These are phyloP conservation scores for Phytophthora palmivora DNA, from an alignment of 352 stramenopile genomes.

Conservation along the genomic window DNA sequence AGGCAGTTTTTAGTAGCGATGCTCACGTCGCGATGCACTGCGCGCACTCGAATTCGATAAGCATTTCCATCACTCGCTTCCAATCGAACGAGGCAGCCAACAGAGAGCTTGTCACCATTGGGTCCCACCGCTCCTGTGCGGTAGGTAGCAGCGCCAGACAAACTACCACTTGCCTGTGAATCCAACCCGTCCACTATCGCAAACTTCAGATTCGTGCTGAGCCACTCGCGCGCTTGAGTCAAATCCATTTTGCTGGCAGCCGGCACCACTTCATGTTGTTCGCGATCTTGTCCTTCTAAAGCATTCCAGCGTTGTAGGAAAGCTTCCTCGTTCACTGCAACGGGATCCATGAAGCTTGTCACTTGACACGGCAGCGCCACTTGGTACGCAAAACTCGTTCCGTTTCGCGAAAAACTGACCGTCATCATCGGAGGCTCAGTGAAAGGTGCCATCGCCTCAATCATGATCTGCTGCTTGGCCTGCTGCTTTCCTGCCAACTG, in stretches of 20 bases:
- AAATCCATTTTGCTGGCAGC: slow-evolving; percentile 87
- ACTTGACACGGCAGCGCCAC: slow-evolving; percentile 87
- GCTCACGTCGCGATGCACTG: slow-evolving; percentile 90
- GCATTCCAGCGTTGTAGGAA: slow-evolving; percentile 95
- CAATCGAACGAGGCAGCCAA: slow-evolving; percentile 93
- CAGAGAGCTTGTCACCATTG: slow-evolving; percentile 94
- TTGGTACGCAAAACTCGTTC: slow-evolving; percentile 71
- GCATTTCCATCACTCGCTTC: slow-evolving; percentile 88
- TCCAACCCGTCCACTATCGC: slow-evolving; percentile 80
- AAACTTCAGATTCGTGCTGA: slow-evolving; percentile 92
- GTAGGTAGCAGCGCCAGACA: slow-evolving; percentile 93
- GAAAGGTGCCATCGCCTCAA: slow-evolving; percentile 94
- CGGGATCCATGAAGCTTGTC: slow-evolving; percentile 93
- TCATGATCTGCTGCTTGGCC: slow-evolving; percentile 92
- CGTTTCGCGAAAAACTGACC: slow-evolving; percentile 86
- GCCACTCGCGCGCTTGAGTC: slow-evolving; percentile 78
- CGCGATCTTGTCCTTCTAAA: slow-evolving; percentile 90
- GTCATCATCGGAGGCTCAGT: slow-evolving; percentile 86
- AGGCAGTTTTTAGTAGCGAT: slow-evolving; percentile 74
- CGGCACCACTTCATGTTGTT: slow-evolving; percentile 93
- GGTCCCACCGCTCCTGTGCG: slow-evolving; percentile 88
- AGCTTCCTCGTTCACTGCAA: slow-evolving; percentile 88
- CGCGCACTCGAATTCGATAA: slow-evolving; percentile 92
- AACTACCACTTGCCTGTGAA: slow-evolving; percentile 76
- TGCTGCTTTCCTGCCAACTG: slow-evolving; percentile 91